Conservation (phyloP, 352 stramenopile genomes). For the Aphanomyces astaci region DNA sequence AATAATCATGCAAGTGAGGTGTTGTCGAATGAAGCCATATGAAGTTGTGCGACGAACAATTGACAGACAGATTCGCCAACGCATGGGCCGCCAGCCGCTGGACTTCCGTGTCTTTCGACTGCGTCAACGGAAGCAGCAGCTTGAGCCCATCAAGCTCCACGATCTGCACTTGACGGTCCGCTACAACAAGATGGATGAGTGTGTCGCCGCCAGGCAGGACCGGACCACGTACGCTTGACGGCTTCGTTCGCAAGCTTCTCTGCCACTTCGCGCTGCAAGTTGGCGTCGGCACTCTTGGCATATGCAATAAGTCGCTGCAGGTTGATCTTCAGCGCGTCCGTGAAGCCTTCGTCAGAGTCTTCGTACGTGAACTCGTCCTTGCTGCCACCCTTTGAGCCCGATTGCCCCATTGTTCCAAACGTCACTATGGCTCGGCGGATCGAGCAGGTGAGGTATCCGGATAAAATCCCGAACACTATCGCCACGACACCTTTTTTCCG, state of each 20-base stretch:
- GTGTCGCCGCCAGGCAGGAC: slow-evolving; percentile 1
- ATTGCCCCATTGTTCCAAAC: slow-evolving; percentile 14
- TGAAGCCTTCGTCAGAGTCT: slow-evolving; percentile 85
- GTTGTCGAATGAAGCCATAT: neutral
- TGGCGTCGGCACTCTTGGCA: slow-evolving; percentile 84
- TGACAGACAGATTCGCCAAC: slow-evolving; percentile 91
- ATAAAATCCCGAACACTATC: neutral
- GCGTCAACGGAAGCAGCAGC: slow-evolving; percentile 87
- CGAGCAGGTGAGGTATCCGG: neutral
- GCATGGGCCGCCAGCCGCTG: slow-evolving; percentile 89
- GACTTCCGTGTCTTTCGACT: slow-evolving; percentile 89
- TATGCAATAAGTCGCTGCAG: slow-evolving; percentile 89
- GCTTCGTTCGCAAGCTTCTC: slow-evolving; percentile 93
- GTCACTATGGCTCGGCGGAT: neutral
- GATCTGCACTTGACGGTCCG: slow-evolving; percentile 90
- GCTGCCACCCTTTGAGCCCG: slow-evolving; percentile 41
- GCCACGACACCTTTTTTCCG: neutral
- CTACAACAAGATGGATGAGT: slow-evolving; percentile 30
- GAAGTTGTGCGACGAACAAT: too few species aligned
- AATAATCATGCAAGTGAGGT: neutral
- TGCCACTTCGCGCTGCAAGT: slow-evolving; percentile 86
- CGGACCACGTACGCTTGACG: slow-evolving; percentile 72
- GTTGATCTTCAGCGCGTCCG: slow-evolving; percentile 80
- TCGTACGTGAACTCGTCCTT: slow-evolving; percentile 81
- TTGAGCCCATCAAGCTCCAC: slow-evolving; percentile 89